Evolutionary conservation across 2,329 filamentous ascomycete genomes (phyloP).

Genomic region (Chrysoporthe deuterocubensis): DNA sequence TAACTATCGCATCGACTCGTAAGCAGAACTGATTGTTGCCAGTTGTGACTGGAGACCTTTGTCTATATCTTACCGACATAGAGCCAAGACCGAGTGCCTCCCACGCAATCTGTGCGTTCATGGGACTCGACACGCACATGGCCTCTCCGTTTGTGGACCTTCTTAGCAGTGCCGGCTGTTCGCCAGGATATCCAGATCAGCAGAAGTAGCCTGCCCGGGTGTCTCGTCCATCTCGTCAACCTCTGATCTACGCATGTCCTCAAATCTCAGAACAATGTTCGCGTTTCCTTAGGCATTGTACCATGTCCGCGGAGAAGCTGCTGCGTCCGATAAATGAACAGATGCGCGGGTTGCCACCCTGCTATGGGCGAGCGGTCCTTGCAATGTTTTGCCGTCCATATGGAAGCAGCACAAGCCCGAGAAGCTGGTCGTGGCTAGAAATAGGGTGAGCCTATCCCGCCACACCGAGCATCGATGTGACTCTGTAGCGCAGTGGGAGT

Average conservation of each 20-base stretch:
- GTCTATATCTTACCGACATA: background rate
- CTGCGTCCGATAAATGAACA: conserved; percentile 1
- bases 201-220: background rate
- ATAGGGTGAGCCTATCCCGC: too few relatives aligned
- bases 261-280: background rate
- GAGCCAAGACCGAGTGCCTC: background rate
- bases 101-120: background rate
- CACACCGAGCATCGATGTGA: too few relatives aligned
- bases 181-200: background rate
- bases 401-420: too few relatives aligned
- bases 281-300: background rate
- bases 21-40: background rate
- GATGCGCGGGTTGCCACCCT: conserved; percentile 6
- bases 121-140: background rate
- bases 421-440: too few relatives aligned
- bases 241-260: background rate
- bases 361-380: background rate
- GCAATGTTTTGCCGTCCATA: too few relatives aligned
- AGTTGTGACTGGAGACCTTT: background rate
- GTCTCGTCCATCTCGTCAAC: background rate
- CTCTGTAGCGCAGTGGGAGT: too few relatives aligned
- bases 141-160: background rate
- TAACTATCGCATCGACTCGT: background rate
- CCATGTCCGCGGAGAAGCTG: conserved; percentile 1
- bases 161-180: background rate